Conservation (phyloP, 169 alveolate species). For the Eimeria sp. region DNA sequence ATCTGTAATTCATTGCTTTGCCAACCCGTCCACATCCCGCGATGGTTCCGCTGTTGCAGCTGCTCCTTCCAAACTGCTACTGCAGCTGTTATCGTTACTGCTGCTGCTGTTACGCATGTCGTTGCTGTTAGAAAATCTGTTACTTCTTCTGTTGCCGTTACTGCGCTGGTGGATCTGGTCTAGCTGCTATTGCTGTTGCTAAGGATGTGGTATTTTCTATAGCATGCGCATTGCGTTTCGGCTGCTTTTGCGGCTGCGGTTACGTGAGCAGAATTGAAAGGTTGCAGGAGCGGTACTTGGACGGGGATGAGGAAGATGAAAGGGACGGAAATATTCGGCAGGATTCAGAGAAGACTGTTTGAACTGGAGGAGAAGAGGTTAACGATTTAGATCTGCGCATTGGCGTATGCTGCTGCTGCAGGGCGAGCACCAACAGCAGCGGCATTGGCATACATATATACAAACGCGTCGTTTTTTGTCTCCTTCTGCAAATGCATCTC, state of each 20-base stretch:
- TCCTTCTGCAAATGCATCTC: too few species aligned
- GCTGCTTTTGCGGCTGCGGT: background rate
- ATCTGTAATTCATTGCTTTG: background rate
- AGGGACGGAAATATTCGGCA: too few species aligned
- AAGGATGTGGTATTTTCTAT: background rate
- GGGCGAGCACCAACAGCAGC: background rate
- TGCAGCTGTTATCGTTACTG: too few species aligned
- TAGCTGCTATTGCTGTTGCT: background rate
- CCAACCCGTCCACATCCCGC: background rate
- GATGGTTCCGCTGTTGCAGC: background rate
- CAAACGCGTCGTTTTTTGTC: too few species aligned
- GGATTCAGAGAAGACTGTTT: background rate
- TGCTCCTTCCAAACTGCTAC: background rate
- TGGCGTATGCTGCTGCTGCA: constrained; percentile 9
- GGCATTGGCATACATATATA: background rate
- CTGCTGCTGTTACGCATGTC: too few species aligned
- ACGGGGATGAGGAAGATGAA: constrained; percentile 27
- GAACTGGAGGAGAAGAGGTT: background rate
- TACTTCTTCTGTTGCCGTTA: too few species aligned
- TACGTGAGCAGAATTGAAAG: background rate
- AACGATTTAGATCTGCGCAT: background rate
- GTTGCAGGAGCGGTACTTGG: constrained; percentile 53
- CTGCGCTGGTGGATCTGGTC: background rate
- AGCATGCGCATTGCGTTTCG: background rate
- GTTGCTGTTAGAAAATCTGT: too few species aligned